Base-by-base conservation (phyloP, 768 basidiomycete genomes). In the Hypholoma sublateritium region DNA sequence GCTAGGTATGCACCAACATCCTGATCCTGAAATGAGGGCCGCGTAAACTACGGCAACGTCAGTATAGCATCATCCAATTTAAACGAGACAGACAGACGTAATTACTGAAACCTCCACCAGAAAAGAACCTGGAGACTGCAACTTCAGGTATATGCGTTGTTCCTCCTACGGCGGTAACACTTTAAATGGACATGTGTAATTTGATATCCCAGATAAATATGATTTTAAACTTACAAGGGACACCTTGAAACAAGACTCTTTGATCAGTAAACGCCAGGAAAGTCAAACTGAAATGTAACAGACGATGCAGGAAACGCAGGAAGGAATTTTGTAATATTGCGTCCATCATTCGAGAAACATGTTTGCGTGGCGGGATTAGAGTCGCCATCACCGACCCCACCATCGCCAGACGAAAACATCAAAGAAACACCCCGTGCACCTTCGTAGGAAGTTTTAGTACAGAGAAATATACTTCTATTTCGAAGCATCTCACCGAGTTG, bases 371-470 rank as follows among this genome's bases (percentile, higher is more conserved):
- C 69, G 16, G 84, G 84, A 64, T 87, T 57, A 1, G 78, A 47
- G 60, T 85, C 62, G 24, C 80, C 78, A 63, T 86, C 88, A 2
- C 89, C 89, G 16, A 89, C 89, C 16, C 89, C 89, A 13, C 65
- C 65, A 58, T 91, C 88, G 16, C 88, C 88, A 19, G 85, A 86
- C 12, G 83, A 76, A 69, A 88, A 88, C 37, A 84, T 65, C 14
- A 91, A 42, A 7, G 87, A 84, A 16, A 85, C 75, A 16, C 90
- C 90, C 1, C 87, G 82, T 49, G 76, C 81, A 56, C 88, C 87
- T 84, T 55, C 9, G 28, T 32, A 22, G 13, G 34, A 24, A n/a
- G 21, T 39, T 8, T 48, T 12, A 41, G 46, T 13, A 16, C 19
- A 17, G 16, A 12, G 7, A 17, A 47, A 12, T 5, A 39, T 22